Evolutionary conservation across 2,329 filamentous ascomycete genomes (phyloP).

Genomic region (Calycina marina): DNA sequence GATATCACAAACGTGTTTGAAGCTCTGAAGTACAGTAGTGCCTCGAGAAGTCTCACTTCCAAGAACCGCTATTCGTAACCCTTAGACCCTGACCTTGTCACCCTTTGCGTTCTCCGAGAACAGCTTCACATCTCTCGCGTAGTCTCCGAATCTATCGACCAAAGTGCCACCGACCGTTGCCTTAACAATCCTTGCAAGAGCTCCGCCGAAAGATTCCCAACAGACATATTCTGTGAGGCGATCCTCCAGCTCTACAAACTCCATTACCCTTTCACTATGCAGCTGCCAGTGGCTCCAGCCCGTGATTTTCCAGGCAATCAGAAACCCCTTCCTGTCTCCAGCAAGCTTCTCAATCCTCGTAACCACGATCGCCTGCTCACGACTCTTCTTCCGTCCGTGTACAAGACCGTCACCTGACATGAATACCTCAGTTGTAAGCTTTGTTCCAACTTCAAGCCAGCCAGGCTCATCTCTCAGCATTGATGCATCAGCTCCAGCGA

Average conservation of each 20-base stretch:
- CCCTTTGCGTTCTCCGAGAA: constrained; percentile 14
- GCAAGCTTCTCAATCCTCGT: constrained; percentile 6
- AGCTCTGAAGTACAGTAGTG: too few species aligned
- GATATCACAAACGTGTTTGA: too few species aligned
- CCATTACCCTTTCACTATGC: constrained; percentile 28
- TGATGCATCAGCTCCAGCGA: constrained; percentile 39
- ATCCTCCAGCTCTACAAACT: constrained; percentile 26
- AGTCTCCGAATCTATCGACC: constrained; percentile 24
- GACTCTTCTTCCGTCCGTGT: constrained; percentile 5
- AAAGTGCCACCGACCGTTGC: constrained; percentile 22
- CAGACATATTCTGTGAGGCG: constrained; percentile 26
- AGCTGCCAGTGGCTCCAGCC: constrained; percentile 23
- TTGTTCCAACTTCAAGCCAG: constrained; percentile 10
- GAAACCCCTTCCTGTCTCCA: constrained; percentile 23
- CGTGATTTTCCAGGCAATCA: constrained; percentile 26
- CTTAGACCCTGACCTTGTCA: too few species aligned
- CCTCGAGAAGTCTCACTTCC: too few species aligned
- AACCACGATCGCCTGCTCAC: constrained; percentile 8
- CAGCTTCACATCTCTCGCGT: constrained; percentile 27
- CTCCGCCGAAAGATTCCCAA: constrained; percentile 32
- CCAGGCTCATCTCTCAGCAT: constrained; percentile 9
- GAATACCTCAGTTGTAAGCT: constrained; percentile 9
- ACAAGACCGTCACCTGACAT: constrained; percentile 13
- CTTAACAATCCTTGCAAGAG: constrained; percentile 24
- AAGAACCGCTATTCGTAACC: too few species aligned